phyloP scores from a whole-genome alignment of 371 early-diverging fungal genomes.

The Coemansia sp. region DNA sequence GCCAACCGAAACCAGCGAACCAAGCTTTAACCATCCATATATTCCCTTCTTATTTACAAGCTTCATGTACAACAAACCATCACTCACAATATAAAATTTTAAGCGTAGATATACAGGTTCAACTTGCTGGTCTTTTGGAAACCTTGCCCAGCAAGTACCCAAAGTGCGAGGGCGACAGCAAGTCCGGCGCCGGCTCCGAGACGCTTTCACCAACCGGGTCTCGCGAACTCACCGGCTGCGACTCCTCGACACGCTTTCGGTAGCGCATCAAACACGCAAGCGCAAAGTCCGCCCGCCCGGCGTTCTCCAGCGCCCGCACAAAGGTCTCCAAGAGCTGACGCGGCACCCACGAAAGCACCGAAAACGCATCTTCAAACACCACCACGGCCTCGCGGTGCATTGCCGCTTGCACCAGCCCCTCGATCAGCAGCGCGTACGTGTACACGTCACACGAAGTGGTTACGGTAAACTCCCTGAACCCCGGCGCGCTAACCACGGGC shows the following conservation, averaged over 20 bases:
- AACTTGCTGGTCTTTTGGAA: not conserved
- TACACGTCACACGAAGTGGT: constrained; percentile 18
- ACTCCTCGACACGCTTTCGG: constrained; percentile 29
- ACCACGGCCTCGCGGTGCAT: constrained; percentile 24
- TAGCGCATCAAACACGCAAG: constrained; percentile 30
- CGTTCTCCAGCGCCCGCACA: constrained; percentile 26
- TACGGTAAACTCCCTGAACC: constrained; percentile 15
- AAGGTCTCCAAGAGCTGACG: constrained; percentile 33
- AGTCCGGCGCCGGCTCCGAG: constrained; percentile 8
- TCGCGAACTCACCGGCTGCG: constrained; percentile 2
- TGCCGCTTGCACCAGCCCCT: constrained; percentile 18
- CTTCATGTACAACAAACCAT: too few species aligned
- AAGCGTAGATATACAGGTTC: too few species aligned
- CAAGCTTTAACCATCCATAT: too few species aligned
- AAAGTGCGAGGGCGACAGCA: constrained; percentile 40
- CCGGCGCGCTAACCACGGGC: constrained; percentile 9
- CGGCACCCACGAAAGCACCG: constrained; percentile 25
- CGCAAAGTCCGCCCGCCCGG: constrained; percentile 11
- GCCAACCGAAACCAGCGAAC: too few species aligned
- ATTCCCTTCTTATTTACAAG: too few species aligned
- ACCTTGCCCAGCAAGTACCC: constrained; percentile 22
- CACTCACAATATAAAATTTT: too few species aligned
- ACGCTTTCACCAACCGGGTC: not conserved
- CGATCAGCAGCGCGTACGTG: constrained; percentile 25
- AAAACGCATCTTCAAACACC: constrained; percentile 45